These are phyloP conservation scores for Globisporangium viniferum DNA, from an alignment of 352 stramenopile species.

Conservation along the genomic window DNA sequence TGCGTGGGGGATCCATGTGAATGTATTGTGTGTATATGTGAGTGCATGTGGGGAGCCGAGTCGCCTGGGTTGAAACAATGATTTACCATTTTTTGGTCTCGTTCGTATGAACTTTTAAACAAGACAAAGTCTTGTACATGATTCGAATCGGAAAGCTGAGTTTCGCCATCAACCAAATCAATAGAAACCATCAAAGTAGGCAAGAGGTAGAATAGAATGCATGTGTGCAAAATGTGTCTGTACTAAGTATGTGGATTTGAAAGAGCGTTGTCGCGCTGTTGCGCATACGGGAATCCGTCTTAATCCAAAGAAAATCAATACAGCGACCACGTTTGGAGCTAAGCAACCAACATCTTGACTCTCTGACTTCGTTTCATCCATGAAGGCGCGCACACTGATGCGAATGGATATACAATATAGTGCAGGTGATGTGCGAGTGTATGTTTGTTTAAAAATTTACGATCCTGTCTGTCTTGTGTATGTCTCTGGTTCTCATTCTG, in stretches of 20 bases:
- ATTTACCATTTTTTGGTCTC: slow-evolving; percentile 69
- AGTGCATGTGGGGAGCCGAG: slow-evolving; percentile 7
- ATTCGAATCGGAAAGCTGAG: slow-evolving; percentile 61
- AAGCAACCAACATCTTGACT: neutral
- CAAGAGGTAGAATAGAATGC: neutral
- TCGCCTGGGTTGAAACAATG: slow-evolving; percentile 30
- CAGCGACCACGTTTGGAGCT: neutral
- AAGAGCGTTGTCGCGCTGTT: neutral
- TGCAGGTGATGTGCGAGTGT: neutral
- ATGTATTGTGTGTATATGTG: neutral
- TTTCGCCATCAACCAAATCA: slow-evolving; percentile 23
- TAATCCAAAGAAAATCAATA: neutral
- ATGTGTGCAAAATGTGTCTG: neutral
- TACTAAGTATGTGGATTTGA: neutral
- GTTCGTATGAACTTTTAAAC: slow-evolving; percentile 46
- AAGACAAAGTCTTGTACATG: slow-evolving; percentile 27
- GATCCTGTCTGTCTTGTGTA: neutral
- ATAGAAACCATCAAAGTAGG: neutral
- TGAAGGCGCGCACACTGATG: neutral
- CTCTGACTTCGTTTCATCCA: neutral
- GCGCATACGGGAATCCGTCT: neutral
- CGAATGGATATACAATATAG: neutral
- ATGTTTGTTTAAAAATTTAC: neutral
- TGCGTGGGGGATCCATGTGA: neutral
- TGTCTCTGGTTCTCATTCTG: neutral